Percentiles rank a stretch among this genome's conserved stretches.
These are phyloP conservation scores for Saprolegnia parasitica DNA, from an alignment of 352 stramenopile species.

Conservation along the genomic window DNA sequence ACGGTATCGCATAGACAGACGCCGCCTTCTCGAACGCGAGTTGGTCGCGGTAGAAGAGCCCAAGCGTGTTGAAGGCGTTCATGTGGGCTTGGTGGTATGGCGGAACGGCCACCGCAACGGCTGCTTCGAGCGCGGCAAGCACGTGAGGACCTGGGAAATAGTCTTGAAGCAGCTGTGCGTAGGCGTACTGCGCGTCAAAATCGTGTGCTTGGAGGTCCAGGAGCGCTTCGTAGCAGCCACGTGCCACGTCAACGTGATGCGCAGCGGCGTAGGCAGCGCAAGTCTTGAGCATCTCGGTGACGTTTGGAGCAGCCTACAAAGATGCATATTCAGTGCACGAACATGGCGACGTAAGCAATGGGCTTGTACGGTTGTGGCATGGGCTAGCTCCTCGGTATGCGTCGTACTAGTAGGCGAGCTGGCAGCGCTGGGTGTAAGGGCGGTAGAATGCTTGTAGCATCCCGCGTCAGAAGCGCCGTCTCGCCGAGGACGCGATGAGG, in stretches of 20 bases:
- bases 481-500: no score
- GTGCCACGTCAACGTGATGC: neutral
- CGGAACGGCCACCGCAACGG: neutral
- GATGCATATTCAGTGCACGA: no score
- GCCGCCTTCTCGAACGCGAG: no score
- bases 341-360: no score
- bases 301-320: no score
- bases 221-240: neutral
- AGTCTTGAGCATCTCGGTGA: no score
- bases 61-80: conserved; percentile 1
- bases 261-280: neutral
- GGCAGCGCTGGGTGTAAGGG: no score
- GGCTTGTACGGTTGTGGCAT: no score
- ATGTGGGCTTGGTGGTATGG: neutral
- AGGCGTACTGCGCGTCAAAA: neutral
- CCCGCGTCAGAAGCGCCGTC: no score
- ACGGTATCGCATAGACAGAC: neutral
- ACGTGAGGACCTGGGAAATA: neutral
- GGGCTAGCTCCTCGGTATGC: no score
- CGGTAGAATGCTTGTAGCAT: no score
- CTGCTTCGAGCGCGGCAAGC: neutral
- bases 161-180: neutral
- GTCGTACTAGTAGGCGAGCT: no score
- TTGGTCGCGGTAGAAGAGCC: neutral
- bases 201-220: neutral